These are phyloP conservation scores for Crithidia acanthocephali DNA, from an alignment of 208 protist species.

Conservation along the genomic window DNA sequence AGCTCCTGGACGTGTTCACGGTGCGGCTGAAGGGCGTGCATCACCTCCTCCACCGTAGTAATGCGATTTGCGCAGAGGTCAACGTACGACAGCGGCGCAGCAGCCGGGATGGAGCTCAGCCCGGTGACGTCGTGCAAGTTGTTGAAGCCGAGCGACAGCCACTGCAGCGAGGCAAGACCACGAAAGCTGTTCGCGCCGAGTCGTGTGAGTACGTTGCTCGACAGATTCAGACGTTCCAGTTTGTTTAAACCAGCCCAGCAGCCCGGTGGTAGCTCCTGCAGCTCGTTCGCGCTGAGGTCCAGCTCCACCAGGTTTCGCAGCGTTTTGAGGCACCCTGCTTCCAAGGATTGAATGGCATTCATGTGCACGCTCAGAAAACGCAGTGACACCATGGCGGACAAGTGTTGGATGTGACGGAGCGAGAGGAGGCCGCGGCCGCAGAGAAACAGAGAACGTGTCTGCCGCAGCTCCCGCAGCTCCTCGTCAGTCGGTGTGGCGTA, in stretches of 20 bases:
- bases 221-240: conserved; percentile 74
- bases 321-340: conserved; percentile 31
- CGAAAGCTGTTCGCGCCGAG: conserved; percentile 37
- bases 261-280: conserved; percentile 22
- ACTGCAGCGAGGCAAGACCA: conserved; percentile 54
- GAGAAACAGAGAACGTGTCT: conserved; percentile 65
- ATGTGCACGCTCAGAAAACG: conserved; percentile 78
- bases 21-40: conserved; percentile 42
- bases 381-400: conserved; percentile 59
- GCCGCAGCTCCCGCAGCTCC: conserved; percentile 39
- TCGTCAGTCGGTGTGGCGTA: conserved; percentile 26
- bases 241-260: conserved; percentile 55
- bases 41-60: conserved; percentile 35
- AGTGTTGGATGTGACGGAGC: conserved; percentile 65
- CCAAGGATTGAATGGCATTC: conserved; percentile 63
- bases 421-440: conserved; percentile 68
- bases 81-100: conserved; percentile 51
- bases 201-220: conserved; percentile 60
- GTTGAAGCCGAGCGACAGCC: conserved; percentile 84
- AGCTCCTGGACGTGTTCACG: conserved; percentile 50
- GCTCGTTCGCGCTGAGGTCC: conserved; percentile 84
- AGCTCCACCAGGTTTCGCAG: conserved; percentile 69
- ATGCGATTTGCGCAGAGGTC: conserved; percentile 81
- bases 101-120: conserved; percentile 49
- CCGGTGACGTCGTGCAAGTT: conserved; percentile 48